Percentiles rank a stretch among this genome's conserved stretches.
Evolutionary conservation across 1,284 basidiomycete species (phyloP).

Genomic region (Rugosomyces carneus): DNA sequence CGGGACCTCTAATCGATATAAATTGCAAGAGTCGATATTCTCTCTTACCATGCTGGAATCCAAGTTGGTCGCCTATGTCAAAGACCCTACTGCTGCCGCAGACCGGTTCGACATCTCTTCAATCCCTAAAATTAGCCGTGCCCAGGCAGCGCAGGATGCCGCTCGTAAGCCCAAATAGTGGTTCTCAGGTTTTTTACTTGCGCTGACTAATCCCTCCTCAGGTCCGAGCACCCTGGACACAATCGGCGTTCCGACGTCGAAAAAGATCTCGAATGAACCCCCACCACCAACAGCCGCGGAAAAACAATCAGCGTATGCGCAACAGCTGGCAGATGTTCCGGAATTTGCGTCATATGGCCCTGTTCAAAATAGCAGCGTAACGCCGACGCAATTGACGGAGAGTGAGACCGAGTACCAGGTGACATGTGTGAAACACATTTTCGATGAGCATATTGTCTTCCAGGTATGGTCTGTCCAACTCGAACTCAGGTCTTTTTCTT

Average conservation of each 20-base stretch:
- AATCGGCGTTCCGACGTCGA: slow-evolving; percentile 63
- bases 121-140: slow-evolving; percentile 87
- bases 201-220: slow-evolving; percentile 22
- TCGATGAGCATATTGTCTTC: slow-evolving; percentile 94
- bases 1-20: slow-evolving; percentile 6
- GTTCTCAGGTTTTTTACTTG: not conserved
- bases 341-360: slow-evolving; percentile 85
- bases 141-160: slow-evolving; percentile 82
- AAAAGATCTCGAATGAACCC: slow-evolving; percentile 56
- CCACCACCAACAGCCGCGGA: slow-evolving; percentile 74
- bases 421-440: slow-evolving; percentile 94
- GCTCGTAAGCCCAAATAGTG: slow-evolving; percentile 53
- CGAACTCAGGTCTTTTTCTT: not conserved
- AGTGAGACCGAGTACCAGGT: slow-evolving; percentile 98
- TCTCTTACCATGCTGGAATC: slow-evolving; percentile 84
- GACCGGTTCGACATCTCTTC: slow-evolving; percentile 76
- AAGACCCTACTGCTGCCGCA: slow-evolving; percentile 62
- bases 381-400: slow-evolving; percentile 86
- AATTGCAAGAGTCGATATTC: slow-evolving; percentile 83
- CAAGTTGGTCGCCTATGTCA: slow-evolving; percentile 86
- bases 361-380: slow-evolving; percentile 82
- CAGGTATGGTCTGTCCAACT: slow-evolving; percentile 49
- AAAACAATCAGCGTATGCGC: slow-evolving; percentile 79
- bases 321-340: slow-evolving; percentile 82
- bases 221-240: slow-evolving; percentile 82